Evolutionary conservation across 2,329 filamentous ascomycete species (phyloP).

Genomic region (Fusarium heterosporum): DNA sequence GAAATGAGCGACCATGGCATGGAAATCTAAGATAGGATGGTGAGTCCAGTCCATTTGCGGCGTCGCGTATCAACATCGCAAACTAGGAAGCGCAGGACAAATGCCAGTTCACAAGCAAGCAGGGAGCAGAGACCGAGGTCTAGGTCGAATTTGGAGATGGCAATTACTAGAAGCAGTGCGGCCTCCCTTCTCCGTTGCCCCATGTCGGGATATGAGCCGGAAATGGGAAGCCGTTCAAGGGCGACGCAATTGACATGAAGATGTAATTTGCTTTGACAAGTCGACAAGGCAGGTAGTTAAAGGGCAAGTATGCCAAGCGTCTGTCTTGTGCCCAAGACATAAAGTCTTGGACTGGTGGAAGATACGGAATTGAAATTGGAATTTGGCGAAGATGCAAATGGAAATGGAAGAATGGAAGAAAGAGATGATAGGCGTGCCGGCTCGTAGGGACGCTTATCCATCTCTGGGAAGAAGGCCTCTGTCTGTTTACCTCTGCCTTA

Average conservation of each 20-base stretch:
- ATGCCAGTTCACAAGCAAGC: constrained; percentile 23
- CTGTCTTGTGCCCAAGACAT: constrained; percentile 16
- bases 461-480: constrained; percentile 39
- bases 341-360: constrained; percentile 20
- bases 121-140: constrained; percentile 36
- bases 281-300: constrained; percentile 22
- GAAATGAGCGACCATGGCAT: constrained; percentile 34
- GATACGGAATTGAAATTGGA: constrained; percentile 37
- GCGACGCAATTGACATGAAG: constrained; percentile 26
- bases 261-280: constrained; percentile 27
- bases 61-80: constrained; percentile 23
- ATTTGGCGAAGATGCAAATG: constrained; percentile 18
- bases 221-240: constrained; percentile 34
- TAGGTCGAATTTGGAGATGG: constrained; percentile 28
- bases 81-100: constrained; percentile 16
- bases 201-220: constrained; percentile 23
- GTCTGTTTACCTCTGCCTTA: constrained; percentile 35
- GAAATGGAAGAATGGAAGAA: constrained; percentile 33
- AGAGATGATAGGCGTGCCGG: constrained; percentile 27
- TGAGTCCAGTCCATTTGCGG: constrained; percentile 23
- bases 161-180: constrained; percentile 14
- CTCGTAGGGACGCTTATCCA: constrained; percentile 41
- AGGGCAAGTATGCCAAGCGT: constrained; percentile 22
- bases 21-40: constrained; percentile 38
- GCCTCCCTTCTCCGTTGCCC: constrained; percentile 20